A percentile compares a stretch with the other conserved stretches of the same genome.
These are phyloP conservation scores for Boletellus deceptivus DNA, from an alignment of 1,284 basidiomycete genomes.

Conservation along the genomic window DNA sequence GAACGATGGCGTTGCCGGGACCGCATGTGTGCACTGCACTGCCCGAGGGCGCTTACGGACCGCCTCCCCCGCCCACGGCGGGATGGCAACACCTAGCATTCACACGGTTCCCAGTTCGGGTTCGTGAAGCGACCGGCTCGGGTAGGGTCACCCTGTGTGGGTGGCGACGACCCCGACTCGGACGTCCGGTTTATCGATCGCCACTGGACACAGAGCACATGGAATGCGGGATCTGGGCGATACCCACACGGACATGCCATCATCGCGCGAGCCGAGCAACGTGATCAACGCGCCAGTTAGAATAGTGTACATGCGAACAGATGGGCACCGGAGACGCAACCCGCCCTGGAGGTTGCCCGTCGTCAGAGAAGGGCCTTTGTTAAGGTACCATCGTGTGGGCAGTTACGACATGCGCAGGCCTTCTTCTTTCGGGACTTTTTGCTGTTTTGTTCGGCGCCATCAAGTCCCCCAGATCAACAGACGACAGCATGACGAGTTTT, in stretches of 20 bases:
- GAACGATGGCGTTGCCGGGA: background rate
- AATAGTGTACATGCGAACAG: background rate
- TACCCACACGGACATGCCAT: no score
- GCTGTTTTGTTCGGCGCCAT: background rate
- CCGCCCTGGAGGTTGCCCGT: background rate
- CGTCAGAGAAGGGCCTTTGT: background rate
- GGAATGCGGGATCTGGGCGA: no score
- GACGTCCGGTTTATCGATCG: no score
- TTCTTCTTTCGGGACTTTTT: background rate
- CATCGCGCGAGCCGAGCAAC: no score
- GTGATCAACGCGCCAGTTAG: no score
- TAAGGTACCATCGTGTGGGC: background rate
- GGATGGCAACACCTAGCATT: no score
- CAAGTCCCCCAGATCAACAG: background rate
- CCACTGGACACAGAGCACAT: no score
- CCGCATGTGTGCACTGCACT: background rate
- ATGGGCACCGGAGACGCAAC: background rate
- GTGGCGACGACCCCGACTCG: no score
- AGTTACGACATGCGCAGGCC: background rate
- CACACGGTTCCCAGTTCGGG: no score
- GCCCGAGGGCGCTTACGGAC: slow-evolving; percentile 12
- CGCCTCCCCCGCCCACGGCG: no score
- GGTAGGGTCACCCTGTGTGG: no score
- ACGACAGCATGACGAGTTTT: background rate
- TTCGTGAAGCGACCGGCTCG: no score